Evolutionary conservation across 2,329 filamentous ascomycete genomes (phyloP), one percentile per base, ranked within the genome.

Genomic region (Sporothrix brasiliensis): DNA sequence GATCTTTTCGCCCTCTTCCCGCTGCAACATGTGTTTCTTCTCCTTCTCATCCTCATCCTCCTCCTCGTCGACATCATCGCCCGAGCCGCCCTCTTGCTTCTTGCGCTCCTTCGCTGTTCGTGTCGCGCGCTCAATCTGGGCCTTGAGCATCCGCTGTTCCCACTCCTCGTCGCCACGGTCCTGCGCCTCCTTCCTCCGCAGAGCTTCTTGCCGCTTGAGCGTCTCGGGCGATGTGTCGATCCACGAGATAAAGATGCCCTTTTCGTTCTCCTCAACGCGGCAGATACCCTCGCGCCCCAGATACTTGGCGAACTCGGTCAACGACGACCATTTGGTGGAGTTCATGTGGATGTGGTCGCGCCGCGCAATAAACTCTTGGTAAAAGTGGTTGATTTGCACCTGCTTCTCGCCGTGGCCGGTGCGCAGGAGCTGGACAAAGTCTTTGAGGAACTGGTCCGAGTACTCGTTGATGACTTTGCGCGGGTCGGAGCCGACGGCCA

Each of bases 341-440:
- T 97, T 97, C 91, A 98, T 93, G 78, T 98, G 95, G 10, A 95
- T 83, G 78, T 98, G 94, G 76, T 93, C 86, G 79, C 73, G 72
- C 75, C 94, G 91, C 19, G 88, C 86, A 75, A 98, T 97, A 76
- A 97, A 95, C 77, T 94, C 90, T 78, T 98, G 93, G 80, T 99
- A 99, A 79, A 98, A 98, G 73, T 92, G 89, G 77, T 99, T 99
- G 67, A 94, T 88, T 47, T 94, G 87, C 1, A 98, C 89, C 76
- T 89, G 87, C 80, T 99, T 99, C 80, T 97, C 93, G 73, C 93
- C 93, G 76, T 99, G 95, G 0, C 90, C 88, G 0, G 94, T 97
- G 70, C 88, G 87, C 7, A 99, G 84, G 1, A 95, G 83, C 70
- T 86, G 86, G 73, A 91, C 82, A 79, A 99, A 99, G 75, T 97